Evolutionary conservation across 768 basidiomycete genomes (phyloP), one percentile per base, ranked within the genome.

Genomic region (Tricholoma hemisulphureum): DNA sequence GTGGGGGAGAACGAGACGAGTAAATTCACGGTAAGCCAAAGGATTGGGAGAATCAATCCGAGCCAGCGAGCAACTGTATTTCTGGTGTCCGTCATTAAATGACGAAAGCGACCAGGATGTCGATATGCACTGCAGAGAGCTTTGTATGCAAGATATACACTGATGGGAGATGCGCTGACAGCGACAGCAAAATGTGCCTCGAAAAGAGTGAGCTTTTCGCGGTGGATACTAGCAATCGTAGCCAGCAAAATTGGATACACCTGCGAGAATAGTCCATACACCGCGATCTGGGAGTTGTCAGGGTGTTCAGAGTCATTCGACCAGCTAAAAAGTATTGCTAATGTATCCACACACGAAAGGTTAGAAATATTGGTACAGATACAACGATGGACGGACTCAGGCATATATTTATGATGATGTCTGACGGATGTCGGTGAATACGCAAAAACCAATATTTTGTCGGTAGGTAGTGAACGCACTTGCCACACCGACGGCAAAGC

Each of bases 171-270:
- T 10, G 60, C 57, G 5, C 62, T 62, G 6, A 63, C 62, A 10
- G 57, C 57, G 9, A 61, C 51, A 4, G 66, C 58, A 48, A 63
- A 63, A 41, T 62, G 62, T 1, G 63, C 64, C 21, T 67, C 66
- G 31, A 63, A 65, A 13, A 67, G 43, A 45, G 49, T 56, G 14
- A 67, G 55, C 31, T 63, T 60, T 4, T 20, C 34, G 11, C 24
- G 52, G 26, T 24, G 6, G 29, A 63, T 59, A 50, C 60, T 61
- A 4, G 57, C 37, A 14, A 56, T 51, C 6, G 66, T 67, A 4
- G 66, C 55, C 3, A 67, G 43, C 4, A 67, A 29, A 24, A 63
- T 60, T 1, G 63, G 63, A 46, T 60, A 63, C 6, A 63, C 55
- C 29, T 65, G 66, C 0, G 61, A 55, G n/a, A 60, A 51, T n/a